These are phyloP conservation scores for Macrocybe gigantea DNA, from an alignment of 768 basidiomycete species.

Conservation along the genomic window DNA sequence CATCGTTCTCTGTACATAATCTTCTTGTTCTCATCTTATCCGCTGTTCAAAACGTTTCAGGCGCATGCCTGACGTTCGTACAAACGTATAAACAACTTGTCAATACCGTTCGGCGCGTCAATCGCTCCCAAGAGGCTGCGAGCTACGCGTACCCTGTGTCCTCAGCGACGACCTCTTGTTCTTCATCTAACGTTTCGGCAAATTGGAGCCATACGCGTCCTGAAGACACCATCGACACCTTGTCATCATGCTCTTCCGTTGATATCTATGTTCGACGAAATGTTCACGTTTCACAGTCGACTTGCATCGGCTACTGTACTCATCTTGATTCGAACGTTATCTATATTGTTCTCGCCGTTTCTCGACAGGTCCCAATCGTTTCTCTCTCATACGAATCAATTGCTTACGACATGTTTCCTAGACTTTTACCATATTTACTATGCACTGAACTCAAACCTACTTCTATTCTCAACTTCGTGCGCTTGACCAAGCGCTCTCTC, in stretches of 20 bases:
- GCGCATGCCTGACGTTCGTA: slow-evolving; percentile 60
- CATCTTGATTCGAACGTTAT: slow-evolving; percentile 39
- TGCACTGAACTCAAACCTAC: slow-evolving; percentile 43
- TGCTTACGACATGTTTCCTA: slow-evolving; percentile 15
- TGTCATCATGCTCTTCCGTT: slow-evolving; percentile 35
- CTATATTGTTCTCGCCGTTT: slow-evolving; percentile 44
- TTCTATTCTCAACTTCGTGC: slow-evolving; percentile 47
- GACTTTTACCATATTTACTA: slow-evolving; percentile 68
- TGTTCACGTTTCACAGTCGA: slow-evolving; percentile 43
- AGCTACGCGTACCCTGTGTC: neutral
- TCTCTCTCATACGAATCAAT: neutral
- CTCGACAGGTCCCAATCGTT: slow-evolving; percentile 45
- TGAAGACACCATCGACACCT: slow-evolving; percentile 4
- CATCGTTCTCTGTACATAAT: slow-evolving; percentile 31
- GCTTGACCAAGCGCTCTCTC: slow-evolving; percentile 58
- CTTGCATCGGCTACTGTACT: slow-evolving; percentile 41
- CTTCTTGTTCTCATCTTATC: slow-evolving; percentile 70
- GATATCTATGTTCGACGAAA: slow-evolving; percentile 40
- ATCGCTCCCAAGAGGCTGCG: slow-evolving; percentile 27
- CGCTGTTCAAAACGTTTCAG: slow-evolving; percentile 65
- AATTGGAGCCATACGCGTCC: slow-evolving; percentile 17
- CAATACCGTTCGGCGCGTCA: slow-evolving; percentile 60
- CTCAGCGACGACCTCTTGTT: slow-evolving; percentile 9
- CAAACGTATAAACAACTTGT: slow-evolving; percentile 62
- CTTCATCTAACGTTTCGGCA: slow-evolving; percentile 13